Evolutionary conservation across 2,329 filamentous ascomycete species (phyloP), one percentile per base, ranked within the genome.

Genomic region (Aspergillus hiratsukae): DNA sequence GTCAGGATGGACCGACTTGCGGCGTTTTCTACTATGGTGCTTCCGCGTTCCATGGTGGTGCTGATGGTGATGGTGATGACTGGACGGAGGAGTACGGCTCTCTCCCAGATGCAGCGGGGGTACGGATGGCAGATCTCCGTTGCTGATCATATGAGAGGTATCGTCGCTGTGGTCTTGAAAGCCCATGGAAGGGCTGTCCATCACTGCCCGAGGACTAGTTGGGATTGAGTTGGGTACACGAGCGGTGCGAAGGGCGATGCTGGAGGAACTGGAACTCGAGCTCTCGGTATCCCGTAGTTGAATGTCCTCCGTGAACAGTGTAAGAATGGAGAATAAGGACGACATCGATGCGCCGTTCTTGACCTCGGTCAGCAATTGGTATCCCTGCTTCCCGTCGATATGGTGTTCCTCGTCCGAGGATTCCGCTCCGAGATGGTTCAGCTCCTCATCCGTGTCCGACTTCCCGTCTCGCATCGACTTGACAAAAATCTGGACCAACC

Each of bases 291-390:
- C 81, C 23, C 86, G 84, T 35, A 99, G 78, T 62, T 89, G 89
- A 53, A 99, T 86, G 67, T 97, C 92, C 72, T 99, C 94, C 3
- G 94, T 99, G 69, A 99, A 99, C 0, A 99, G 80, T 1, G 93
- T 96, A 75, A 99, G 85, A 63, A 99, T 96, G 0, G 94, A 97
- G 73, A 99, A 99, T 1, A 99, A 76, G 0, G 94, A 99, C 4
- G 94, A 99, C 93, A 99, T 97, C 1, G 95, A 93, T 1, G 94
- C 92, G 14, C 94, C 94, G 66, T 99, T 99, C 68, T 94, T 95
- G 53, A 99, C 93, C 74, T 99, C 95, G 0, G 94, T 99, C 53
- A 99, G 80, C 41, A 99, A 82, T 71, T 97, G 94, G 68, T 99
- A 99, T 31, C 88, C 90, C 70, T 96, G 91, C 55, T 90, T 86